Evolutionary conservation across 2,329 filamentous ascomycete species (phyloP).

Genomic region (Cordyceps farinosa): DNA sequence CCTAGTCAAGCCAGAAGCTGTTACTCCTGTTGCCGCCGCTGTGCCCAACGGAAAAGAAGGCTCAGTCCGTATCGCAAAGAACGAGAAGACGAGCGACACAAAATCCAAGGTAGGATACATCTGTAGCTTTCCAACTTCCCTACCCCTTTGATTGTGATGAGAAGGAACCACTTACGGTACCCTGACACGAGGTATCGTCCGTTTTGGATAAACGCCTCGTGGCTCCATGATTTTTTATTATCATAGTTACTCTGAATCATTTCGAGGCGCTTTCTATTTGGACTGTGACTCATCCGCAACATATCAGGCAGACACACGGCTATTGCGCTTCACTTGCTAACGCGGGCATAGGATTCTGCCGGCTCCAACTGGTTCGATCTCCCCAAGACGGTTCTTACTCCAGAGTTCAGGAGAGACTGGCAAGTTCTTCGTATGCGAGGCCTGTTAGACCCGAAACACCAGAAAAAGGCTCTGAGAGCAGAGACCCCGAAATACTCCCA

Average conservation of each 20-base stretch:
- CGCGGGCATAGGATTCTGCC: constrained; percentile 50
- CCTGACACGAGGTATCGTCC: constrained; percentile 39
- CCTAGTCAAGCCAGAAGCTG: constrained; percentile 15
- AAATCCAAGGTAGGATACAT: constrained; percentile 28
- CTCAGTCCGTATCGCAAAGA: constrained; percentile 2
- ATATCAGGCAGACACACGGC: neutral
- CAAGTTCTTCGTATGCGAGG: constrained; percentile 87
- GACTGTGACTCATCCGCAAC: neutral
- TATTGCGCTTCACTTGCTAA: neutral
- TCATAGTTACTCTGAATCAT: constrained; percentile 72
- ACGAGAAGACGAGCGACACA: neutral
- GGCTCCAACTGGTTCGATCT: constrained; percentile 85
- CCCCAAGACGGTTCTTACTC: constrained; percentile 77
- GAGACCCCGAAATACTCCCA: constrained; percentile 74
- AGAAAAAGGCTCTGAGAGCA: constrained; percentile 80
- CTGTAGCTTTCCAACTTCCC: neutral
- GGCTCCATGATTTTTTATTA: constrained; percentile 52
- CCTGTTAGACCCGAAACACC: constrained; percentile 86
- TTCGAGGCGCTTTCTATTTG: constrained; percentile 14
- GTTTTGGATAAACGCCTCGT: constrained; percentile 51
- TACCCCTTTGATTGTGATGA: constrained; percentile 34
- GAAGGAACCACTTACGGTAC: constrained; percentile 34
- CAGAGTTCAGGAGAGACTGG: constrained; percentile 82
- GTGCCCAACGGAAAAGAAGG: constrained; percentile 16
- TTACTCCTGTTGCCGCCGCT: constrained; percentile 20